Evolutionary conservation across 257 asterid species (phyloP).

Genomic region (Apocynum venetum): DNA sequence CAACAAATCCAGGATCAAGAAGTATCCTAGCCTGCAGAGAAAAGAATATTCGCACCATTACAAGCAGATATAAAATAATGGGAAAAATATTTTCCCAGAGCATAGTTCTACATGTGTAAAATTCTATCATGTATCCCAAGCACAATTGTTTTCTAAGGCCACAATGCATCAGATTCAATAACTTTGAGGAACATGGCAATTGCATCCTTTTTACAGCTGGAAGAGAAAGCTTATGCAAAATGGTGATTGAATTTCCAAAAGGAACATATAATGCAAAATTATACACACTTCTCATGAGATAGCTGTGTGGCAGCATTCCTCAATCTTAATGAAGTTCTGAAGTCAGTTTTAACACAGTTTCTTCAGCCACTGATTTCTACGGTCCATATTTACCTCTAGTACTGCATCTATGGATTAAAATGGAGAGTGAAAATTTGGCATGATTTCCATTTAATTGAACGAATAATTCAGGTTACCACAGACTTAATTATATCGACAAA

Average conservation of each 20-base stretch:
- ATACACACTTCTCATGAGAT: not conserved
- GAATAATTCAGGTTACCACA: not conserved
- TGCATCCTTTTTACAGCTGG: not conserved
- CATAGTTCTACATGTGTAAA: not conserved
- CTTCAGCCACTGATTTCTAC: not conserved
- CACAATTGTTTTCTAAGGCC: not conserved
- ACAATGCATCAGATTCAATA: not conserved
- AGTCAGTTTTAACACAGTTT: not conserved
- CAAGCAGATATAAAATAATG: not conserved
- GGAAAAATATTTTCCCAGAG: not conserved
- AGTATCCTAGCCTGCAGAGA: constrained; percentile 83
- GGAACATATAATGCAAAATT: not conserved
- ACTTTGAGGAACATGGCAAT: not conserved
- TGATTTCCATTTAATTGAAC: not conserved
- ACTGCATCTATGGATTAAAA: not conserved
- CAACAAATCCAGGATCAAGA: constrained; percentile 52
- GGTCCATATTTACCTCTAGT: not conserved
- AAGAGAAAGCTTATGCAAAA: not conserved
- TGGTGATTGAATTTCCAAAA: not conserved
- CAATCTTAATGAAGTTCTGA: not conserved
- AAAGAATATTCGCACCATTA: not conserved
- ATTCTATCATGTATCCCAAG: not conserved
- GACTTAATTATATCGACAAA: not conserved
- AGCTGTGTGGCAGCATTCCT: not conserved
- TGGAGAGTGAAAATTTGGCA: not conserved